Evolutionary conservation across 306 rosid genomes (phyloP).

Genomic region (Gastrolobium bilobum): DNA sequence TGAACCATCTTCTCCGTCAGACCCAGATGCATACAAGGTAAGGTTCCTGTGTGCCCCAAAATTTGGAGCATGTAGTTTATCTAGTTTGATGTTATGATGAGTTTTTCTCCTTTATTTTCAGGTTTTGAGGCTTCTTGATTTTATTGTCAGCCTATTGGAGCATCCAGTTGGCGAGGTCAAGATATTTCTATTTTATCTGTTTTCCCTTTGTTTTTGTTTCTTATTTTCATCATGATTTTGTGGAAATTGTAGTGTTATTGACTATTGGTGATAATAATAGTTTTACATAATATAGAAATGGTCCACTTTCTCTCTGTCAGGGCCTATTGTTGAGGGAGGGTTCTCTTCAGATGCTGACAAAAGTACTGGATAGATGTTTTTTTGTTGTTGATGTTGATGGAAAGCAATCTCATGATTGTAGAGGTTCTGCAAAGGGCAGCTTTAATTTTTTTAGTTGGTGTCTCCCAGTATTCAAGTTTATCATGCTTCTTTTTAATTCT

Average conservation of each 20-base stretch:
- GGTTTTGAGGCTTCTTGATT: constrained; percentile 91
- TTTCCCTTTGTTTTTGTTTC: constrained; percentile 33
- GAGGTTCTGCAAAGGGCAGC: constrained; percentile 60
- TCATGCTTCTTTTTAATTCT: constrained; percentile 66
- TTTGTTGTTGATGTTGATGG: constrained; percentile 61
- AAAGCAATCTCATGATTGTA: constrained; percentile 62
- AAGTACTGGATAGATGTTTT: constrained; percentile 73
- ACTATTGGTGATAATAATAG: constrained; percentile 1
- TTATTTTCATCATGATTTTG: constrained; percentile 19
- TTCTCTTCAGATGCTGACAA: constrained; percentile 64
- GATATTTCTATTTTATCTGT: constrained; percentile 7
- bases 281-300: constrained; percentile 19
- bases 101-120: constrained; percentile 53
- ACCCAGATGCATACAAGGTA: constrained; percentile 81
- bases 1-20: constrained; percentile 66
- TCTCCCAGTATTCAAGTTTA: constrained; percentile 83
- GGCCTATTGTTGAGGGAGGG: constrained; percentile 73
- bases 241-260: constrained; percentile 21
- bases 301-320: constrained; percentile 57
- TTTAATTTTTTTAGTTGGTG: constrained; percentile 69
- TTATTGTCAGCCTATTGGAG: constrained; percentile 89
- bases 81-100: constrained; percentile 31
- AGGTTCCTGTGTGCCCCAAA: constrained; percentile 36
- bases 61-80: constrained; percentile 25
- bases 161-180: constrained; percentile 92